Percentiles rank a stretch among this genome's conserved stretches.
phyloP scores from a whole-genome alignment of 2,329 filamentous ascomycete species.

The Botrytis tulipae region DNA sequence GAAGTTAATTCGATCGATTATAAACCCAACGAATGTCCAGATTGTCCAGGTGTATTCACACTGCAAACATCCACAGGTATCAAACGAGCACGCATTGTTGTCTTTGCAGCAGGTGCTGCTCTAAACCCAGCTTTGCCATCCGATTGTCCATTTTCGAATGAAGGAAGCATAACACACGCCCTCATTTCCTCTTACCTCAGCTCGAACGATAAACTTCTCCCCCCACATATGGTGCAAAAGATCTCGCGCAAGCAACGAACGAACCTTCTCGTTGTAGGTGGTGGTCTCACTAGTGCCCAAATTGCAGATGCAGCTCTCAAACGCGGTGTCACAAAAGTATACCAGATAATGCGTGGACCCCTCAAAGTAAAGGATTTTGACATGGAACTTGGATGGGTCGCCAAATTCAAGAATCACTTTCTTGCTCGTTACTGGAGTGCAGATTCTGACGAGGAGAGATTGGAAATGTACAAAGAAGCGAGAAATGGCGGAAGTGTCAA shows the following conservation, averaged over 20 bases:
- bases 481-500: conserved; percentile 78
- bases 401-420: conserved; percentile 75
- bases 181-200: conserved; percentile 19
- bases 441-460: conserved; percentile 66
- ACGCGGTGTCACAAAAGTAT: conserved; percentile 65
- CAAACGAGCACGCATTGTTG: conserved; percentile 60
- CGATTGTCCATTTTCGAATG: conserved; percentile 42
- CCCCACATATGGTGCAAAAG: conserved; percentile 46
- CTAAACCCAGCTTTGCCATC: conserved; percentile 49
- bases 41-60: conserved; percentile 58
- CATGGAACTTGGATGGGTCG: conserved; percentile 74
- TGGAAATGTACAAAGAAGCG: conserved; percentile 63
- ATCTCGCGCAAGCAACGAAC: conserved; percentile 53
- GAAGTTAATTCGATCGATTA: conserved; percentile 30
- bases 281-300: conserved; percentile 74
- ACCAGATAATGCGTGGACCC: conserved; percentile 63
- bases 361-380: conserved; percentile 72
- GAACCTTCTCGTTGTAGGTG: conserved; percentile 69
- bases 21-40: conserved; percentile 6
- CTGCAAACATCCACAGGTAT: conserved; percentile 54
- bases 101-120: conserved; percentile 70
- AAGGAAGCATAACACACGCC: conserved; percentile 28
- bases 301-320: conserved; percentile 65
- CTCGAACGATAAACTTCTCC: conserved; percentile 24
- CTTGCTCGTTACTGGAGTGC: conserved; percentile 77